phyloP scores from a whole-genome alignment of 2,329 filamentous ascomycete species.

The Chaetomiaceae sp. region DNA sequence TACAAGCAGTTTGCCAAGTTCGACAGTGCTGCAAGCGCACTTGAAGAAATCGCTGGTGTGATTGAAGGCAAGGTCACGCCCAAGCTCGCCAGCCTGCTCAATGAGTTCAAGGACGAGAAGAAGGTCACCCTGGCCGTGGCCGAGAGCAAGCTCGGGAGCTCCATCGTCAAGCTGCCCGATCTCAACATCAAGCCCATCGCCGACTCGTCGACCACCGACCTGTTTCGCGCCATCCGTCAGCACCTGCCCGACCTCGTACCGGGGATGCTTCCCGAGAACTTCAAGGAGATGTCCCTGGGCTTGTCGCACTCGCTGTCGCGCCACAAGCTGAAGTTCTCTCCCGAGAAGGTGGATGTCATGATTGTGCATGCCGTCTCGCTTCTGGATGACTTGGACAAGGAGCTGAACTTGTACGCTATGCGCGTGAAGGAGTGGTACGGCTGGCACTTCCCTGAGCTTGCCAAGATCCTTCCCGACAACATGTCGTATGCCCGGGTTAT shows the following conservation, averaged over 20 bases:
- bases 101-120: conserved; percentile 93
- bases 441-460: conserved; percentile 99
- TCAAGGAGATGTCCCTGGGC: conserved; percentile 92
- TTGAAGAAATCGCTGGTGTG: conserved; percentile 83
- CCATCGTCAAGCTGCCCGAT: conserved; percentile 86
- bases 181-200: conserved; percentile 78
- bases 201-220: conserved; percentile 74
- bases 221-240: conserved; percentile 91
- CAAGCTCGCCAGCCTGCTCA: conserved; percentile 72
- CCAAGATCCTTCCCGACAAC: conserved; percentile 96
- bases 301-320: conserved; percentile 93
- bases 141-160: conserved; percentile 83
- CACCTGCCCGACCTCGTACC: conserved; percentile 87
- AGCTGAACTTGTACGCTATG: conserved; percentile 98
- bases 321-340: conserved; percentile 97
- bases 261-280: conserved; percentile 74
- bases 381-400: conserved; percentile 95
- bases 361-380: conserved; percentile 95
- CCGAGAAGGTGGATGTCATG: conserved; percentile 99
- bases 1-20: conserved; percentile 98
- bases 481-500: conserved; percentile 87
- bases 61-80: conserved; percentile 94
- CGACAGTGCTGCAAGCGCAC: conserved; percentile 81
- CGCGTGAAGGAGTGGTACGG: conserved; percentile 99
- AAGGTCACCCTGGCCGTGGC: conserved; percentile 92